Evolutionary conservation across 805 yeast genomes (phyloP), one percentile per base, ranked within the genome.

Genomic region (Candida tibetensis): DNA sequence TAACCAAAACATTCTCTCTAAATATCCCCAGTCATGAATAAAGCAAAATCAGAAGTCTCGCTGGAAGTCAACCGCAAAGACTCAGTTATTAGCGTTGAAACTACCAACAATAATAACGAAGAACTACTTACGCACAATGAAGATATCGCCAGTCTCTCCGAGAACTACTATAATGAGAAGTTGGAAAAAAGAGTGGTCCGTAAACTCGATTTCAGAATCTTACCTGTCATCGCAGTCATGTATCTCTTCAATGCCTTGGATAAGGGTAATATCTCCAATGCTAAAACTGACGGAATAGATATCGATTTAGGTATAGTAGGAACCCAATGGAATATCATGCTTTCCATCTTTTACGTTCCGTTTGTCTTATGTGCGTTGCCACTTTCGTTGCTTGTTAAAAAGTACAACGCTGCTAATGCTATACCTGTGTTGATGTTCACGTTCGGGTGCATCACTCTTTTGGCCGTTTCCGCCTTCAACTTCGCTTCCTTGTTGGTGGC

Each of bases 241-340:
- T 74, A 74, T 42, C 57, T 74, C 25, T 72, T 71, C 55, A 70
- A 70, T 44, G 70, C 74, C 10, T 59, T 74, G 38, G 77, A 74
- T 48, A 70, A 69, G 44, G 74, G 75, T 12, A 73, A 74, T 45
- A 71, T 73, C 32, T 64, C 72, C 12, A 72, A 73, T 49, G 78
- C 78, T 13, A 71, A 71, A 46, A 71, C 76, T 1, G 69, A 71
- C 41, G 72, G 72, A 22, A 49, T 74, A 33, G 73, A 63, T 18
- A 46, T 40, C 4, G 75, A 73, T 43, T 49, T 74, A 14, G 62
- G 62, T 23, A 63, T 74, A 32, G 47, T 47, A 4, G 73, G 71
- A 16, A 56, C 61, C 21, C 60, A 71, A 39, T 74, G 74, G 72
- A 72, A 71, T 47, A 48, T 63, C 23, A 62, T 71, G 62, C 56